Conservation (phyloP, 169 alveolate genomes). For the Babesia caballi region DNA sequence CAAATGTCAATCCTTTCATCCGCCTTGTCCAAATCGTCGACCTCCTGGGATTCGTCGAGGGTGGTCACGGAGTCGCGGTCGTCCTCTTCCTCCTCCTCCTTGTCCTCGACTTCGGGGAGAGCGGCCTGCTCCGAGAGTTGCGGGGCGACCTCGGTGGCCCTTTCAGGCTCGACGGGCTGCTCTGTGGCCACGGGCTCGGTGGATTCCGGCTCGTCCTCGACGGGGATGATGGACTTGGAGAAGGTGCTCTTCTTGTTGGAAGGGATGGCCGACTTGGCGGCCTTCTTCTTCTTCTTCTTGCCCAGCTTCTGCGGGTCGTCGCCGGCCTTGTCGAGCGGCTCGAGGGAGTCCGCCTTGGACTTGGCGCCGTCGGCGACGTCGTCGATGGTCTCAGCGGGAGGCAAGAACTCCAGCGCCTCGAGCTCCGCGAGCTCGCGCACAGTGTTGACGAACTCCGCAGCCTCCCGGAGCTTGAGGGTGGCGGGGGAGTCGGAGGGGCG, state of each 20-base stretch:
- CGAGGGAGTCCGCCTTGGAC: neutral
- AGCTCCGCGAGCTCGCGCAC: conserved; percentile 54
- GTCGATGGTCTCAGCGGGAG: conserved; percentile 20
- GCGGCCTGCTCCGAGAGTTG: neutral
- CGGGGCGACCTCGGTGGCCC: neutral
- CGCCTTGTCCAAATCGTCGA: neutral
- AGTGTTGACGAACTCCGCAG: conserved; percentile 48
- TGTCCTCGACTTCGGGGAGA: neutral
- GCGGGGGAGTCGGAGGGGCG: conserved; percentile 70
- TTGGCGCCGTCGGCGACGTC: neutral
- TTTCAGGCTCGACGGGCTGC: neutral
- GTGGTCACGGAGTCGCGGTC: neutral
- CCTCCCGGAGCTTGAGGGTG: conserved; percentile 60
- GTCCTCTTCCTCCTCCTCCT: neutral
- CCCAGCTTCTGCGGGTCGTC: conserved; percentile 53
- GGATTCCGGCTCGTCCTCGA: conserved; percentile 4
- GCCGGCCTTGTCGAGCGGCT: conserved; percentile 16
- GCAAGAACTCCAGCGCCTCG: conserved; percentile 63
- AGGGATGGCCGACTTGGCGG: conserved; percentile 61
- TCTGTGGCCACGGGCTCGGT: neutral
- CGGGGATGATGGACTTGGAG: conserved; percentile 38
- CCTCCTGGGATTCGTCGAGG: neutral
- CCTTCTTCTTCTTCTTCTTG: conserved; percentile 51
- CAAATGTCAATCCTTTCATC: neutral
- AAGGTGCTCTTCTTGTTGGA: conserved; percentile 67